Base-by-base conservation (phyloP, 805 yeast species). In the Candida ponderosae region DNA sequence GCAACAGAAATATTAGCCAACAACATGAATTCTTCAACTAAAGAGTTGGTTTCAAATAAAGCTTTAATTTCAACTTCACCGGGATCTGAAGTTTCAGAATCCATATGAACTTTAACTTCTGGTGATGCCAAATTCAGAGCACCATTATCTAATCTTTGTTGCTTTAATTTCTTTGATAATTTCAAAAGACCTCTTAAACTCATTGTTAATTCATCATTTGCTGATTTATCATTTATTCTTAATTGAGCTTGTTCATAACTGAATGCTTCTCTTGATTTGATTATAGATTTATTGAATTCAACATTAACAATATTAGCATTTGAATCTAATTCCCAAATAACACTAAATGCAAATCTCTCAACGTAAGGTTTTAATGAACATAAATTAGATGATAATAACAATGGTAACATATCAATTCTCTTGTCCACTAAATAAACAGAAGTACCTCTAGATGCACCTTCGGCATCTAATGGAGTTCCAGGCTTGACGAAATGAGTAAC, bases 1-100 rank as follows among this genome's bases (percentile, higher is more conserved):
- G 98, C 98, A 18, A 93, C 99, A 6, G 95, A 81, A 37, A 90
- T 90, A 56, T 93, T 93, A 36, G 97, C 99, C 47, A 94, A 70
- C 72, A 93, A 72, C 99, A 93, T 93, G 62, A 93, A 93, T 62
- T 93, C 99, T 60, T 93, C 99, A 40, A 93, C 99, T 36, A 93
- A 67, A 3, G 98, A 93, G 56, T 90, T 93, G 3, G 98, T 93
- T 35, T 86, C 98, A 33, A 83, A 70, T 10, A 85, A 63, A 56
- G 85, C 74, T 58, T 93, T 93, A 45, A 93, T 79, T 57, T 90
- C 97, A 33, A 93, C 97, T 51, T 87, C 96, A 41, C 82, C 82
- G 2, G 98, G 97, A 59, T 93, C 98, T 2, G 95, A 81, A 4
- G 97, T 88, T 62, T 93, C 99, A 54, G 90, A 81, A 53, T 93